phyloP scores from a whole-genome alignment of 108 stramenopile genomes.

The Epipyxis sp. region DNA sequence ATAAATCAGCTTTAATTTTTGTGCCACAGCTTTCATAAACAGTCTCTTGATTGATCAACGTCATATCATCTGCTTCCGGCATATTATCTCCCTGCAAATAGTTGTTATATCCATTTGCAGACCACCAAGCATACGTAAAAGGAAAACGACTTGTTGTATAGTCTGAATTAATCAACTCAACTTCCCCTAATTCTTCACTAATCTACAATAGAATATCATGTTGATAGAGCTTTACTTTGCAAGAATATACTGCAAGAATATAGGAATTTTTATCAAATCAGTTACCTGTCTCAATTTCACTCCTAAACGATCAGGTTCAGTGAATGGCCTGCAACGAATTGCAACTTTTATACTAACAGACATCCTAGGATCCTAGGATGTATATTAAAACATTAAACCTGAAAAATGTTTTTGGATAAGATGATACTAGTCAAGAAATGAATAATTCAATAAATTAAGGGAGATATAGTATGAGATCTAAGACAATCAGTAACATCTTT shows the following conservation, averaged over 20 bases:
- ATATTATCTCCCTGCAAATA: conserved; percentile 41
- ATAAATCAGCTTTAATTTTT: conserved; percentile 35
- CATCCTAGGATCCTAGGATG: too few relatives aligned
- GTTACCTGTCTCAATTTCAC: conserved; percentile 46
- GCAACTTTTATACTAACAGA: conserved; percentile 49
- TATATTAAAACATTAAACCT: too few relatives aligned
- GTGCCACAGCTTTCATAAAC: conserved; percentile 19
- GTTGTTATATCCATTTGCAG: conserved; percentile 48
- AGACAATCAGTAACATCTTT: too few relatives aligned
- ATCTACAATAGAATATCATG: too few relatives aligned
- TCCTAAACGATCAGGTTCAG: conserved; percentile 49
- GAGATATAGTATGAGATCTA: too few relatives aligned
- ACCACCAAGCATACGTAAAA: conserved; percentile 62
- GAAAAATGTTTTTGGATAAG: too few relatives aligned
- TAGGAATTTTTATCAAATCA: too few relatives aligned
- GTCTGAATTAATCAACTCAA: conserved; percentile 47
- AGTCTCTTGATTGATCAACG: conserved; percentile 31
- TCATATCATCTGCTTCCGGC: conserved; percentile 43
- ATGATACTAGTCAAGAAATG: too few relatives aligned
- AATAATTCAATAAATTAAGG: too few relatives aligned
- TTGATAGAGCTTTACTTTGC: too few relatives aligned
- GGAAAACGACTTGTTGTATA: conserved; percentile 59
- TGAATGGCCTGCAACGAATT: conserved; percentile 51
- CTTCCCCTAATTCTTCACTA: conserved; percentile 40
- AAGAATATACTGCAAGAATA: too few relatives aligned